phyloP scores from a whole-genome alignment of 495 filamentous ascomycete genomes.

The Penicillium canariense region DNA sequence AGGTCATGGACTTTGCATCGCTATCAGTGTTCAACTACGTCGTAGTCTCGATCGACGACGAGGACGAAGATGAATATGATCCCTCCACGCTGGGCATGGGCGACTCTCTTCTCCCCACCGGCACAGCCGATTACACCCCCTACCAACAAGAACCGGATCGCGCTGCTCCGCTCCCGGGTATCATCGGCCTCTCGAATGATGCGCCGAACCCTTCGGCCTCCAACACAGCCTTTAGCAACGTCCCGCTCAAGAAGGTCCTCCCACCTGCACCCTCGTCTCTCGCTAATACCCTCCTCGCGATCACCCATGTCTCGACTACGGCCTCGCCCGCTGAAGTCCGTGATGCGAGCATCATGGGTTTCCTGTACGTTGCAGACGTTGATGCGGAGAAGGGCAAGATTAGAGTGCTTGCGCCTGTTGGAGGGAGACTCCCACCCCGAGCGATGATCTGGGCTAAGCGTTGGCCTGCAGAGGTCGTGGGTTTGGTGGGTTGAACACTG shows the following conservation, averaged over 20 bases:
- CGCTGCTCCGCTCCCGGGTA: constrained; percentile 23
- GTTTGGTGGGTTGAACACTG: constrained; percentile 41
- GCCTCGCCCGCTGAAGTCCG: constrained; percentile 70
- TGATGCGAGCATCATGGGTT: constrained; percentile 85
- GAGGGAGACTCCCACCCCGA: constrained; percentile 70
- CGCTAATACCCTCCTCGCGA: constrained; percentile 69
- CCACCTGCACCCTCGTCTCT: constrained; percentile 33
- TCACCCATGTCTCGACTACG: constrained; percentile 67
- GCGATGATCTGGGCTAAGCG: constrained; percentile 66
- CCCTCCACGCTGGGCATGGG: constrained; percentile 38
- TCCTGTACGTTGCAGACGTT: constrained; percentile 86
- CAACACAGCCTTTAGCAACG: constrained; percentile 20
- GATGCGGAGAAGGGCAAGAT: constrained; percentile 81
- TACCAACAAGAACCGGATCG: constrained; percentile 22
- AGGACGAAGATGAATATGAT: constrained; percentile 48
- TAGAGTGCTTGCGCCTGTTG: constrained; percentile 76
- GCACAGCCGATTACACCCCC: constrained; percentile 32
- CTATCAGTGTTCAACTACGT: constrained; percentile 67
- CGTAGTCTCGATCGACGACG: constrained; percentile 41
- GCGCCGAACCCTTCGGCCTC: background rate
- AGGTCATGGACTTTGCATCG: constrained; percentile 70
- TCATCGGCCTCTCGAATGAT: constrained; percentile 22
- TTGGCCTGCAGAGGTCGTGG: constrained; percentile 52
- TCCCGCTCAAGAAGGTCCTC: constrained; percentile 37
- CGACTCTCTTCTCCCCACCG: constrained; percentile 45